phyloP scores from a whole-genome alignment of 176 grass and related monocot genomes.

The Aegilops speltoides region DNA sequence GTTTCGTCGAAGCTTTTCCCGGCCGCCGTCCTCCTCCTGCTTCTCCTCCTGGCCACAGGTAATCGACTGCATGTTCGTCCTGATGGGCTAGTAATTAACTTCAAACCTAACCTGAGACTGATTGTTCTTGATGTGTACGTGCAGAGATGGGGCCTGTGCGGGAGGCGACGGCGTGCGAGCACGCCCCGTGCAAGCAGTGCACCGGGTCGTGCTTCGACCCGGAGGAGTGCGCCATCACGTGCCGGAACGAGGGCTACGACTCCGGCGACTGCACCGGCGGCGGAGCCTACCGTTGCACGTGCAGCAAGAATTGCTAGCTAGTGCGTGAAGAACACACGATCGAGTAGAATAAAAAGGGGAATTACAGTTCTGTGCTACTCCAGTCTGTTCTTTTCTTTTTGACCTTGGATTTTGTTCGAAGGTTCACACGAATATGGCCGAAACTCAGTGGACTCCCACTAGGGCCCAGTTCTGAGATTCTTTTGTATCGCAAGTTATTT shows the following conservation, averaged over 20 bases:
- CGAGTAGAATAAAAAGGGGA: not conserved
- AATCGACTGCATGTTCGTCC: not conserved
- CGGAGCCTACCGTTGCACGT: not conserved
- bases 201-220: not conserved
- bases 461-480: not conserved
- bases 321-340: not conserved
- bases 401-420: not conserved
- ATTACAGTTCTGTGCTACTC: not conserved
- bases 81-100: not conserved
- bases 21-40: not conserved
- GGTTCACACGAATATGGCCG: not conserved
- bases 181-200: not conserved
- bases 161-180: not conserved
- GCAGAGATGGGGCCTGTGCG: not conserved
- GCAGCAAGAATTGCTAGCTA: conserved; percentile 7
- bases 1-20: not conserved
- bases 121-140: not conserved
- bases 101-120: not conserved
- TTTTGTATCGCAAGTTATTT: not conserved
- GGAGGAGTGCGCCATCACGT: not conserved
- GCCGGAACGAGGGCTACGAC: not conserved
- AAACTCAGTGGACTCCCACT: too few species aligned
- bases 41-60: conserved; percentile 1
- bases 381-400: not conserved
- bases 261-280: not conserved